phyloP scores from a whole-genome alignment of 257 asterid species.

The Nicotiana knightiana region DNA sequence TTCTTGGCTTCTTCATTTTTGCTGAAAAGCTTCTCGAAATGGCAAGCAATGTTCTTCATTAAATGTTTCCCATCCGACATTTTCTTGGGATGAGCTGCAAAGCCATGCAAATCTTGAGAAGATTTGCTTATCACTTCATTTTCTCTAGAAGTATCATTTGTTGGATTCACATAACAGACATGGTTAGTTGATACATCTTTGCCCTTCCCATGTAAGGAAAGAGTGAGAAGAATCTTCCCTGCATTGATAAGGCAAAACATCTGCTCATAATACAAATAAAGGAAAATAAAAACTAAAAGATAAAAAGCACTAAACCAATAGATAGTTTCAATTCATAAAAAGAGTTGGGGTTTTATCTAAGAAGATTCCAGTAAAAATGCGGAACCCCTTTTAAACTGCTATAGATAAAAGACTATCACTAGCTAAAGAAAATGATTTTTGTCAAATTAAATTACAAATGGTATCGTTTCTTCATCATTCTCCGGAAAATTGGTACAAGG shows the following conservation, averaged over 20 bases:
- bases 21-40: slow-evolving; percentile 54
- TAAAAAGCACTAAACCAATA: not conserved
- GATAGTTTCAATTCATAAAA: not conserved
- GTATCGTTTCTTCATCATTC: not conserved
- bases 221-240: slow-evolving; percentile 73
- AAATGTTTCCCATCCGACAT: slow-evolving; percentile 50
- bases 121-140: slow-evolving; percentile 22
- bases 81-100: slow-evolving; percentile 32
- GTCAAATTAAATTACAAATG: not conserved
- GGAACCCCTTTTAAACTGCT: not conserved
- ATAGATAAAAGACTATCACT: not conserved
- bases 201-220: slow-evolving; percentile 59
- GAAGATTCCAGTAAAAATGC: not conserved
- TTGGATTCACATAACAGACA: slow-evolving; percentile 22
- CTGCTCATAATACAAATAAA: not conserved
- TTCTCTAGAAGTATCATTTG: slow-evolving; percentile 14
- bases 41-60: slow-evolving; percentile 56
- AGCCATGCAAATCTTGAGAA: slow-evolving; percentile 25
- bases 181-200: slow-evolving; percentile 31
- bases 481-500: not conserved
- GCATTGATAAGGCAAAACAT: slow-evolving; percentile 11
- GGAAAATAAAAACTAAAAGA: not conserved
- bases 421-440: not conserved
- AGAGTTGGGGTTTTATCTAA: not conserved
- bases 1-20: slow-evolving; percentile 46